These are phyloP conservation scores for Trichoderma harzianum DNA, from an alignment of 2,329 filamentous ascomycete genomes.

Conservation along the genomic window DNA sequence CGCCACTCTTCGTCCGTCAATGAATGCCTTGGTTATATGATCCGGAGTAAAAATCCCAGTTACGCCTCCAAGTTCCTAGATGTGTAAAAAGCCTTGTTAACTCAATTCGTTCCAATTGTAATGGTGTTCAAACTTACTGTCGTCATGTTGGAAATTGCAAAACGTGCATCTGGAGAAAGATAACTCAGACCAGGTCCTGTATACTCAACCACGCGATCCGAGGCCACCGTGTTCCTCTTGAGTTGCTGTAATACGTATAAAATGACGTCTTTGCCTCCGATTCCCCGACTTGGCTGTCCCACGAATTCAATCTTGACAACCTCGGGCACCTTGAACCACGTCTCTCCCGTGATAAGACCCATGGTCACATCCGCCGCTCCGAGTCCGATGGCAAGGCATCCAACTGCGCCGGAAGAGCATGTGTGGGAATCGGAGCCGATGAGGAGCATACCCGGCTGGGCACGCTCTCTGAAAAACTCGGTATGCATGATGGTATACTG, in stretches of 20 bases:
- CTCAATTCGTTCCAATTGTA: neutral
- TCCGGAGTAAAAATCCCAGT: constrained; percentile 39
- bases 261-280: constrained; percentile 46
- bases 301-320: constrained; percentile 39
- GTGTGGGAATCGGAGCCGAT: constrained; percentile 47
- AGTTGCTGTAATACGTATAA: constrained; percentile 41
- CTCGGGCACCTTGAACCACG: constrained; percentile 46
- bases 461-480: constrained; percentile 42
- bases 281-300: constrained; percentile 33
- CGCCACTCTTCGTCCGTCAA: constrained; percentile 30
- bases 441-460: constrained; percentile 42
- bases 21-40: constrained; percentile 32
- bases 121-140: constrained; percentile 23
- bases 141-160: constrained; percentile 47
- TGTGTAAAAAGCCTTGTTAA: neutral
- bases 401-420: constrained; percentile 41
- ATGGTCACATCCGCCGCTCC: constrained; percentile 45
- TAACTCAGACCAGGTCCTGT: constrained; percentile 38
- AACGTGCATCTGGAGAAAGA: constrained; percentile 42
- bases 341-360: constrained; percentile 43
- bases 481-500: constrained; percentile 43
- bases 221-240: constrained; percentile 45
- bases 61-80: constrained; percentile 37
- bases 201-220: constrained; percentile 44
- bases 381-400: constrained; percentile 42